These are phyloP conservation scores for Brettanomyces bruxellensis DNA, from an alignment of 805 yeast genomes.

Conservation along the genomic window DNA sequence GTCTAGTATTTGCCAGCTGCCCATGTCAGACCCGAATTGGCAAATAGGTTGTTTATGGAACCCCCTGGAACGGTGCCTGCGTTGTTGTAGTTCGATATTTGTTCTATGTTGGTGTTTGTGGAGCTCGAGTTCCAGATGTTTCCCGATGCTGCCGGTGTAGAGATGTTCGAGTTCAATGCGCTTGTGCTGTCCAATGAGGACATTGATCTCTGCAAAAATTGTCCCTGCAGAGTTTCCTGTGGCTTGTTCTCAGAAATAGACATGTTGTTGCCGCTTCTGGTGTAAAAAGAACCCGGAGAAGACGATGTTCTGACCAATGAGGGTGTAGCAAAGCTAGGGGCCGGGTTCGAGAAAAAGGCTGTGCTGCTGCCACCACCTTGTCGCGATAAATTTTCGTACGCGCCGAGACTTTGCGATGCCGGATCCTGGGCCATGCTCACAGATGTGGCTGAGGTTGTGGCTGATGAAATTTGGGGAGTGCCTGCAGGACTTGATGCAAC, in stretches of 20 bases:
- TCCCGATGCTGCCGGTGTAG: too few species aligned
- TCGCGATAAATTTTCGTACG: background rate
- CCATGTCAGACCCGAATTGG: background rate
- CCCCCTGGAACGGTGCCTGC: background rate
- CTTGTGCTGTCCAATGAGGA: too few species aligned
- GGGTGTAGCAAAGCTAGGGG: background rate
- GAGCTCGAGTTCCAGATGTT: too few species aligned
- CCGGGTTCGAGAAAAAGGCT: background rate
- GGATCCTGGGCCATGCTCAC: background rate
- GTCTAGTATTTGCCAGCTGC: background rate
- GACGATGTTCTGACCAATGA: background rate
- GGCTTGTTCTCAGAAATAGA: background rate
- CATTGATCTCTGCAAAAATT: too few species aligned
- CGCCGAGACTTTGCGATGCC: background rate
- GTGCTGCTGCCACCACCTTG: background rate
- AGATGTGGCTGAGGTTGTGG: background rate
- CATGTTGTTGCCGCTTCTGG: background rate
- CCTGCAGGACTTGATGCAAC: background rate
- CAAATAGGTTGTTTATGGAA: constrained; percentile 4
- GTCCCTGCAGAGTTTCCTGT: too few species aligned
- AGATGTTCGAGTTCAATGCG: too few species aligned
- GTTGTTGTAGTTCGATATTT: background rate
- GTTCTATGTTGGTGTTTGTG: background rate
- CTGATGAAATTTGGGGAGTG: background rate
- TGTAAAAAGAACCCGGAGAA: background rate